A percentile compares a stretch with the other conserved stretches of the same genome.
Conservation (phyloP, 768 basidiomycete genomes). For the Trametes cubensis region DNA sequence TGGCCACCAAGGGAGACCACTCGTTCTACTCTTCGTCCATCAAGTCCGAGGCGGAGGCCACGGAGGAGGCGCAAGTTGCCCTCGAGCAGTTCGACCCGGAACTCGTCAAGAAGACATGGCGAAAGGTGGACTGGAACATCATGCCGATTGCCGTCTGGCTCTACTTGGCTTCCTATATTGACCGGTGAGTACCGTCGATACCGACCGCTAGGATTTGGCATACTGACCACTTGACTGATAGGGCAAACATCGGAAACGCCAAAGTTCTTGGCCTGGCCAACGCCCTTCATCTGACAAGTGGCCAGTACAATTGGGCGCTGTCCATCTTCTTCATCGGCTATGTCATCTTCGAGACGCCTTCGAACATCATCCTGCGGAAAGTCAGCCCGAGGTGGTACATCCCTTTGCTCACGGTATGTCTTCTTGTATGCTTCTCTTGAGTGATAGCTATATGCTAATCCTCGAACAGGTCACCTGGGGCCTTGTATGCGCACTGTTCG, state of each 20-base stretch:
- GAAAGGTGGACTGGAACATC: constrained; percentile 39
- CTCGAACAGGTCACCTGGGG: constrained; percentile 35
- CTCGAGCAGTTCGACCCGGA: constrained; percentile 26
- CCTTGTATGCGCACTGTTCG: constrained; percentile 33
- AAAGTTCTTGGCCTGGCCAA: constrained; percentile 33
- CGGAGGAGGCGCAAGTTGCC: constrained; percentile 9
- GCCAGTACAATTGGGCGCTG: constrained; percentile 44
- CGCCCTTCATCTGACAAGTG: constrained; percentile 30
- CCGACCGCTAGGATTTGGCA: background rate
- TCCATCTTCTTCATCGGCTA: constrained; percentile 46
- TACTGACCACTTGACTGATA: background rate
- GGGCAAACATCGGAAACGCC: constrained; percentile 39
- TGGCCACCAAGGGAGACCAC: constrained; percentile 11
- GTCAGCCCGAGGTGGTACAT: constrained; percentile 42
- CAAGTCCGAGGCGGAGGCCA: constrained; percentile 15
- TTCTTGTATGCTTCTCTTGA: constrained; percentile 22
- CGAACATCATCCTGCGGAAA: constrained; percentile 41
- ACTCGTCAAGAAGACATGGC: constrained; percentile 28
- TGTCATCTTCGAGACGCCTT: constrained; percentile 45
- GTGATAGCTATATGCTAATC: background rate
- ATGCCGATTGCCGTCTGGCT: constrained; percentile 41
- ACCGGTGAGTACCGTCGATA: constrained; percentile 19
- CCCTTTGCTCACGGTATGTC: constrained; percentile 38
- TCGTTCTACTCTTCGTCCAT: constrained; percentile 12
- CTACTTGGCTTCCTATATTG: constrained; percentile 41